Evolutionary conservation across 2,329 filamentous ascomycete species (phyloP).

Genomic region (Calonectria pseudoturangicola): DNA sequence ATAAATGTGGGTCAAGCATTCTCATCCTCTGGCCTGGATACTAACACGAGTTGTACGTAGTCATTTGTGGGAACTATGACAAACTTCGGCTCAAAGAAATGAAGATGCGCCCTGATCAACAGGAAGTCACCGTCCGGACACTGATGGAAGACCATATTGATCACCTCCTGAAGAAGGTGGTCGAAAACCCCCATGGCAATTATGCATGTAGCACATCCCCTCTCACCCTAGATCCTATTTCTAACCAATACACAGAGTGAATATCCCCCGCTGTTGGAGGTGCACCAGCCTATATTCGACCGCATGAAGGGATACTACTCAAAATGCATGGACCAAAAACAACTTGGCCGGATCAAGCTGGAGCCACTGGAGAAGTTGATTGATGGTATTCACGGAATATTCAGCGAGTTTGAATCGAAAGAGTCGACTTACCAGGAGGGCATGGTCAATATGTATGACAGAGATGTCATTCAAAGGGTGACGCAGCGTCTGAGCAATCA

Average conservation of each 20-base stretch:
- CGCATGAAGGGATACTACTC: constrained; percentile 34
- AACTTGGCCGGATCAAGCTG: not conserved
- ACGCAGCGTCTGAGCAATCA: constrained; percentile 25
- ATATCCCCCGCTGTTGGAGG: not conserved
- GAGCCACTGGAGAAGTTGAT: constrained; percentile 30
- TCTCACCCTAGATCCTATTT: not conserved
- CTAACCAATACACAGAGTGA: constrained; percentile 10
- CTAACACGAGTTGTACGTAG: constrained; percentile 23
- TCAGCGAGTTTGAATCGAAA: constrained; percentile 26
- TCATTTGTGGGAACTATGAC: constrained; percentile 37
- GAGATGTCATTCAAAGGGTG: constrained; percentile 23
- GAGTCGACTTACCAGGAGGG: not conserved
- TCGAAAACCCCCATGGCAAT: constrained; percentile 20
- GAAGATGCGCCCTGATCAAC: not conserved
- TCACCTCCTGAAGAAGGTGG: not conserved
- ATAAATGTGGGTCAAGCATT: constrained; percentile 39
- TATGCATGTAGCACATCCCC: not conserved
- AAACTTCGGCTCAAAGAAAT: not conserved
- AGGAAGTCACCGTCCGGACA: constrained; percentile 10
- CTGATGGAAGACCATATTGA: not conserved
- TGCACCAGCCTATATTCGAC: constrained; percentile 13
- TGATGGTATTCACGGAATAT: constrained; percentile 31
- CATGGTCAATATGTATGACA: constrained; percentile 30
- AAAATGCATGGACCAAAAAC: constrained; percentile 23
- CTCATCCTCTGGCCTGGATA: not conserved